A percentile compares a stretch with the other conserved stretches of the same genome.
These are phyloP conservation scores for Calonectria honghensis DNA, from an alignment of 2,329 filamentous ascomycete species.

Conservation along the genomic window DNA sequence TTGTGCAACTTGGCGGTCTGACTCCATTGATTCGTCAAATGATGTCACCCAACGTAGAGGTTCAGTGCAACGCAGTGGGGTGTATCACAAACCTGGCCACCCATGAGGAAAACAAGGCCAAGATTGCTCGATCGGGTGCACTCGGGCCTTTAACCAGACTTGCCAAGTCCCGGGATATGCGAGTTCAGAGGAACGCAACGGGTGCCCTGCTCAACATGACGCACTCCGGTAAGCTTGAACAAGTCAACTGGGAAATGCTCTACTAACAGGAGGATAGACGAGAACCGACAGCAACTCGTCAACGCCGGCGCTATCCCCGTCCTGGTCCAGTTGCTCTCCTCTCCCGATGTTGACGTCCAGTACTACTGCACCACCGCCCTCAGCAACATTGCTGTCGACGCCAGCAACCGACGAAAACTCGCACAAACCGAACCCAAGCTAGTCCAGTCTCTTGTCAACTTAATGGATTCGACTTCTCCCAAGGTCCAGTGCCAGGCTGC, in stretches of 20 bases:
- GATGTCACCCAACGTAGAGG: conserved; percentile 98
- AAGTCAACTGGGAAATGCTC: too few relatives aligned
- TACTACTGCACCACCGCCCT: conserved; percentile 99
- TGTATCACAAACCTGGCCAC: conserved; percentile 99
- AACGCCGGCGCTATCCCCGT: conserved; percentile 98
- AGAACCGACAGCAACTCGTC: conserved; percentile 97
- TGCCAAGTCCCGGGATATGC: conserved; percentile 98
- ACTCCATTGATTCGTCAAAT: conserved; percentile 96
- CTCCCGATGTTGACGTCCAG: conserved; percentile 96
- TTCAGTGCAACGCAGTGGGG: conserved; percentile 98
- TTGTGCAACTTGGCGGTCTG: conserved; percentile 93
- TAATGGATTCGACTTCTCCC: conserved; percentile 98
- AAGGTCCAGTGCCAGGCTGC: conserved; percentile 99
- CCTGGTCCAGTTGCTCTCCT: conserved; percentile 94
- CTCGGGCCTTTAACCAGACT: conserved; percentile 92
- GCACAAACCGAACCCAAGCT: conserved; percentile 93
- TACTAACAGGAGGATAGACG: conserved; percentile 75
- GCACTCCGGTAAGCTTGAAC: conserved; percentile 84
- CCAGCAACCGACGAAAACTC: conserved; percentile 91
- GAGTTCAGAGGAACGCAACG: conserved; percentile 97
- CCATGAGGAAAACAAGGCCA: conserved; percentile 99
- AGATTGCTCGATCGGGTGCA: conserved; percentile 96
- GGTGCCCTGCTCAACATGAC: conserved; percentile 99
- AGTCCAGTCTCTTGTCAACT: conserved; percentile 93
- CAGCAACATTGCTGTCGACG: conserved; percentile 98